A percentile compares a stretch with the other conserved stretches of the same genome.
phyloP scores from a whole-genome alignment of 202 grass and related monocot genomes.

The Setaria viridis region DNA sequence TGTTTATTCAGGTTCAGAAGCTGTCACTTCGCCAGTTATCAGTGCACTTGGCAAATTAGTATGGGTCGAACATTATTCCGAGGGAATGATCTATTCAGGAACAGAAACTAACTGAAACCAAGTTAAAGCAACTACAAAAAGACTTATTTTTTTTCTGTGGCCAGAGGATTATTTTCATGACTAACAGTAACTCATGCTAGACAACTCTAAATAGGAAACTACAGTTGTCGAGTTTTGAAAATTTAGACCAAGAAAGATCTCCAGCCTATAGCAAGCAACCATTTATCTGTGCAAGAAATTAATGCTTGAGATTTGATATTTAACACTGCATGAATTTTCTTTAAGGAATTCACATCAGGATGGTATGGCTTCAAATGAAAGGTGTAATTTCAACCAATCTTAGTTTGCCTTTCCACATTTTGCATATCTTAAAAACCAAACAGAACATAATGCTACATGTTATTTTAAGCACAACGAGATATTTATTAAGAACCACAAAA shows the following conservation, averaged over 20 bases:
- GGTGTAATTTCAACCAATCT: neutral
- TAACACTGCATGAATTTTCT: neutral
- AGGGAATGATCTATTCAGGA: slow-evolving; percentile 7
- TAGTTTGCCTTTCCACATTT: neutral
- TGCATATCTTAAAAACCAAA: neutral
- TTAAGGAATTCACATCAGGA: neutral
- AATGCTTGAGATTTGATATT: neutral
- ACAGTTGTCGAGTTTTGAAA: neutral
- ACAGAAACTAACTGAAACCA: slow-evolving; percentile 16
- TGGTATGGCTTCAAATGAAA: neutral
- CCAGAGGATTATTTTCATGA: neutral
- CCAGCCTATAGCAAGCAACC: slow-evolving; percentile 1
- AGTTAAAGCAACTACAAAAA: neutral
- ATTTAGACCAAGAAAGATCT: neutral
- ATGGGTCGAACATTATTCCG: neutral
- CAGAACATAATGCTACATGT: neutral
- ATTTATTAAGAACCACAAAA: neutral
- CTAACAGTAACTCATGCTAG: slow-evolving; percentile 5
- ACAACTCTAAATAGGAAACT: neutral
- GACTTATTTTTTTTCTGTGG: neutral
- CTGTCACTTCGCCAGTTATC: neutral
- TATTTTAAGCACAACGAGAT: neutral
- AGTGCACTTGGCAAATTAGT: neutral
- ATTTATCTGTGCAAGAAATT: neutral
- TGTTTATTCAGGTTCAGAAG: neutral